phyloP scores from a whole-genome alignment of 2,329 filamentous ascomycete genomes.

The Cryphonectria radicalis region DNA sequence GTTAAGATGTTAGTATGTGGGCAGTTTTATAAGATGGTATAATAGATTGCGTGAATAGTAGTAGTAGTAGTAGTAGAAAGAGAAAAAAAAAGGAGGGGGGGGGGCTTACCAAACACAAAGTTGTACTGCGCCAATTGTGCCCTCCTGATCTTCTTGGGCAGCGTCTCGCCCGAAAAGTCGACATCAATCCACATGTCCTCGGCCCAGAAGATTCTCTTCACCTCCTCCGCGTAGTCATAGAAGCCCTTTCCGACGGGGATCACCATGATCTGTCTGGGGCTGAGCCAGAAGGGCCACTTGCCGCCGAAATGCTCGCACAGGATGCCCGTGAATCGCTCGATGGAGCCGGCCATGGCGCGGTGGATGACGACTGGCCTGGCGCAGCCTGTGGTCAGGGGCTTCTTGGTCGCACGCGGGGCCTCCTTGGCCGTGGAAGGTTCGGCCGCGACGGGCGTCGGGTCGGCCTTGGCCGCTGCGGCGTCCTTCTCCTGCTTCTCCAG shows the following conservation, averaged over 20 bases:
- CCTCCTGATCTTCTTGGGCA: slow-evolving; percentile 88
- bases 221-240: slow-evolving; percentile 75
- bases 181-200: slow-evolving; percentile 73
- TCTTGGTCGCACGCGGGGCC: slow-evolving; percentile 49
- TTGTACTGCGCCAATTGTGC: slow-evolving; percentile 83
- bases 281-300: slow-evolving; percentile 90
- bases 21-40: background rate
- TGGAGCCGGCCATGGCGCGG: slow-evolving; percentile 76
- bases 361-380: slow-evolving; percentile 86
- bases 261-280: slow-evolving; percentile 79
- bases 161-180: slow-evolving; percentile 75
- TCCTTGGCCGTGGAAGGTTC: slow-evolving; percentile 46
- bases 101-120: slow-evolving; percentile 71
- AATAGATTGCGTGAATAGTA: background rate
- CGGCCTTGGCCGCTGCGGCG: slow-evolving; percentile 35
- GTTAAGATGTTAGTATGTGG: background rate
- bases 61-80: background rate
- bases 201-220: slow-evolving; percentile 69
- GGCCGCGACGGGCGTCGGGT: slow-evolving; percentile 37
- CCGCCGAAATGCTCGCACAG: slow-evolving; percentile 83
- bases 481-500: slow-evolving; percentile 43
- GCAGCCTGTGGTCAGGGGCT: slow-evolving; percentile 67
- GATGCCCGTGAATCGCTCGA: slow-evolving; percentile 70
- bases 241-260: slow-evolving; percentile 76
- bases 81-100: background rate